Percentiles rank a stretch among this genome's conserved stretches.
phyloP scores from a whole-genome alignment of 768 basidiomycete genomes.

The Agrocybe pediades region DNA sequence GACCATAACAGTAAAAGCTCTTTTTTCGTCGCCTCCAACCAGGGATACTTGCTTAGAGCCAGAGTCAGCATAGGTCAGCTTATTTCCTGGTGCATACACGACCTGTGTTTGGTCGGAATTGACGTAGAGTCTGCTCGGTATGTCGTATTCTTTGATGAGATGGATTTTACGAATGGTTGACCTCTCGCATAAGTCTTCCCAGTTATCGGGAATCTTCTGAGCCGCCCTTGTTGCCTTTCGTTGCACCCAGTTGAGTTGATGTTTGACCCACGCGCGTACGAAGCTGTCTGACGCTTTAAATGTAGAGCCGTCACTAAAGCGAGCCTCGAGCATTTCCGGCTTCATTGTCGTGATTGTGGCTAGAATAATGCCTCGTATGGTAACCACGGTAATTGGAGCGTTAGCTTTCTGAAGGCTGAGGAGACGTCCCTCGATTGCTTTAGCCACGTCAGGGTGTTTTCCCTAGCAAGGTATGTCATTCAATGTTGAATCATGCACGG shows the following conservation, averaged over 20 bases:
- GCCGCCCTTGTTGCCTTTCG: conserved; percentile 32
- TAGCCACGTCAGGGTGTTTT: no score
- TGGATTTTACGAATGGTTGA: conserved; percentile 26
- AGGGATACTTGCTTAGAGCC: conserved; percentile 33
- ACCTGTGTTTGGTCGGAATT: conserved; percentile 27
- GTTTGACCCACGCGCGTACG: conserved; percentile 8
- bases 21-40: conserved; percentile 39
- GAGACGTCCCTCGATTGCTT: no score
- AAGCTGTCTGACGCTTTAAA: conserved; percentile 22
- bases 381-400: no score
- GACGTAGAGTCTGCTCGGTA: conserved; percentile 27
- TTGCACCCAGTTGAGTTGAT: conserved; percentile 19
- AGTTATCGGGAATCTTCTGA: conserved; percentile 34
- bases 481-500: no score
- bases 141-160: conserved; percentile 29
- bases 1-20: conserved; percentile 39
- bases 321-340: no score
- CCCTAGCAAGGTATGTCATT: no score
- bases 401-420: no score
- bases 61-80: neutral
- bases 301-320: no score
- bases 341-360: no score
- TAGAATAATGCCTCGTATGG: no score
- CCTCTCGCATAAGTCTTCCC: conserved; percentile 25
- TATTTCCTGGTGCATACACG: neutral